Percentiles rank a stretch among this genome's conserved stretches.
These are phyloP conservation scores for Pseudogymnoascus sp. DNA, from an alignment of 2,329 filamentous ascomycete species.

Conservation along the genomic window DNA sequence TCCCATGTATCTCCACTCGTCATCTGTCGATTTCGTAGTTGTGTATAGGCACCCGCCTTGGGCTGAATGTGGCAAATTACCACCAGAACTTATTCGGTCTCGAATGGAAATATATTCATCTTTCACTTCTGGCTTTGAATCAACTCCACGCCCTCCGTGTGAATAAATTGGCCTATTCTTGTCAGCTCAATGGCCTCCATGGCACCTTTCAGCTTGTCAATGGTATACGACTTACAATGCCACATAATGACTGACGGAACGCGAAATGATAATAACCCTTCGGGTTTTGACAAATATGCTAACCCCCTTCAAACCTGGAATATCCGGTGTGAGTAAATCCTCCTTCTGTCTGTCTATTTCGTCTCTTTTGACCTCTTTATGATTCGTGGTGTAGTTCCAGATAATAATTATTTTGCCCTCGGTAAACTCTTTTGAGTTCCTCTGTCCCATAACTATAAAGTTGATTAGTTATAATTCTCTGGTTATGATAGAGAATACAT, in stretches of 20 bases:
- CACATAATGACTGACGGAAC: not conserved
- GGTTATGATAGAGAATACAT: not conserved
- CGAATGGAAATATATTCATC: not conserved
- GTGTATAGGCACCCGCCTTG: not conserved
- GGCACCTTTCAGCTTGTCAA: not conserved
- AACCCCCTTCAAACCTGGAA: not conserved
- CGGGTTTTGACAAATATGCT: not conserved
- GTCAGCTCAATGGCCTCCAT: not conserved
- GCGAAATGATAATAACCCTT: not conserved
- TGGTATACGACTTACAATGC: not conserved
- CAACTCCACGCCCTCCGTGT: not conserved
- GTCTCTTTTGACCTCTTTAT: not conserved
- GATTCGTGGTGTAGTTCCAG: not conserved
- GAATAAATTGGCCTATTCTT: not conserved
- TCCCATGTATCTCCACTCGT: not conserved
- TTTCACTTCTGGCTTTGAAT: not conserved
- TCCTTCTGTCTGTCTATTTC: not conserved
- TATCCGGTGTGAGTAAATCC: not conserved
- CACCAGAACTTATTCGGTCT: too few species aligned
- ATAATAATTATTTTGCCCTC: not conserved
- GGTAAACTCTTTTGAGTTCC: not conserved
- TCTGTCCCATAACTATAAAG: not conserved
- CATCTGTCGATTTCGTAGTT: not conserved
- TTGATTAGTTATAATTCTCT: not conserved
- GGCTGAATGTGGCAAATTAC: too few species aligned